A percentile compares a stretch with the other conserved stretches of the same genome.
These are phyloP conservation scores for Phytophthora hibernalis DNA, from an alignment of 352 stramenopile genomes.

Conservation along the genomic window DNA sequence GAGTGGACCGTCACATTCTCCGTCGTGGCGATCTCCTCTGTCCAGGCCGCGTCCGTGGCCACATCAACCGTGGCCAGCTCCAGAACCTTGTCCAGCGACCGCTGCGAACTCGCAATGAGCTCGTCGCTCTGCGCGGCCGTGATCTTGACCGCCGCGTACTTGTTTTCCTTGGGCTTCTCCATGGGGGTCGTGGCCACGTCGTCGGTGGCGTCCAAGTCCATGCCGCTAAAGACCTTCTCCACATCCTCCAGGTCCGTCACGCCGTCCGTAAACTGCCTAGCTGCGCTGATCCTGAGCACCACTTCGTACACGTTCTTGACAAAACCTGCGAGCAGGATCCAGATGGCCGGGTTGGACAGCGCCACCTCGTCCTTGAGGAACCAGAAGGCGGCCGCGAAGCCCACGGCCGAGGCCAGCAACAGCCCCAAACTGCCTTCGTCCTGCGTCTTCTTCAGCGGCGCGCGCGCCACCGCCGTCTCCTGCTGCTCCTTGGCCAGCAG, in stretches of 20 bases:
- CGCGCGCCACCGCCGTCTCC: not conserved
- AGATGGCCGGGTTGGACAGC: conserved; percentile 73
- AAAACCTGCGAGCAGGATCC: conserved; percentile 76
- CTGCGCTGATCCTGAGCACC: conserved; percentile 33
- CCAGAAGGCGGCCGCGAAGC: conserved; percentile 75
- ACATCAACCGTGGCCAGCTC: conserved; percentile 54
- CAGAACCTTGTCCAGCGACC: conserved; percentile 61
- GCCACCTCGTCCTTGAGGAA: conserved; percentile 85
- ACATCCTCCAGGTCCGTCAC: conserved; percentile 40
- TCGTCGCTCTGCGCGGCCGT: conserved; percentile 53
- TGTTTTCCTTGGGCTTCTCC: conserved; percentile 32
- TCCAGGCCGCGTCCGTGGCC: conserved; percentile 64
- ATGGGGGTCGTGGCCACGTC: conserved; percentile 14
- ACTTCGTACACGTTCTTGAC: conserved; percentile 81
- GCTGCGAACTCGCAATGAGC: conserved; percentile 55
- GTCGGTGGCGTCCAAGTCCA: conserved; percentile 39
- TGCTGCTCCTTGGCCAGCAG: conserved; percentile 18
- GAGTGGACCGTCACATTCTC: conserved; percentile 72
- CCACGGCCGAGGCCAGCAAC: conserved; percentile 63
- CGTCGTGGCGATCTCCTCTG: conserved; percentile 61
- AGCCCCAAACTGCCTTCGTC: conserved; percentile 53
- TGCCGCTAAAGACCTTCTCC: conserved; percentile 49
- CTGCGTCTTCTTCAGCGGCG: not conserved
- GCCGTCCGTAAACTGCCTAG: conserved; percentile 29
- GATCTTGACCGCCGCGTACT: conserved; percentile 51